Percentiles rank a stretch among this genome's conserved stretches.
Evolutionary conservation across 2,329 filamentous ascomycete genomes (phyloP).

Genomic region (Penicillium occitanis): DNA sequence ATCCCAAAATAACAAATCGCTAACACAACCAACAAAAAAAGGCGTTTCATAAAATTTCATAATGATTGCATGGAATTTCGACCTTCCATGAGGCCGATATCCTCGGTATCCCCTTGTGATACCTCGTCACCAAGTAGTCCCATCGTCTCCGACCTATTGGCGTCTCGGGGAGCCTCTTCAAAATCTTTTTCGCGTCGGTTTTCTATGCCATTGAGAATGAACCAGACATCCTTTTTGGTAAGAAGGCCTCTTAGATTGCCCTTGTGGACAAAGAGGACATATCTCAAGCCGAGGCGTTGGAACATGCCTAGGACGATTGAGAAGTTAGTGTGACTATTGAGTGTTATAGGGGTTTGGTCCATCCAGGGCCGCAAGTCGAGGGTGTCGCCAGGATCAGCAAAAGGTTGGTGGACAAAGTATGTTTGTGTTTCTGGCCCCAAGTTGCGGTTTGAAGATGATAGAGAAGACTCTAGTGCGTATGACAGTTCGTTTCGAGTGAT

Average conservation of each 20-base stretch:
- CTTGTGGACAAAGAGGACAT: slow-evolving; percentile 81
- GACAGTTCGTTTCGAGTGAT: slow-evolving; percentile 87
- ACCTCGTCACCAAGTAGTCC: slow-evolving; percentile 40
- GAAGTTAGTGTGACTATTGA: slow-evolving; percentile 73
- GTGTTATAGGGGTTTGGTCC: slow-evolving; percentile 95
- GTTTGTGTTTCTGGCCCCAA: slow-evolving; percentile 72
- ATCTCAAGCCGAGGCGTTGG: slow-evolving; percentile 86
- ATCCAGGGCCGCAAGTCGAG: slow-evolving; percentile 96
- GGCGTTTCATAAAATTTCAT: slow-evolving; percentile 20
- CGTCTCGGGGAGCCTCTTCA: slow-evolving; percentile 29
- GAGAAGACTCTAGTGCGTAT: slow-evolving; percentile 67
- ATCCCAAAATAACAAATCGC: slow-evolving; percentile 1
- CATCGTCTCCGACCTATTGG: slow-evolving; percentile 35
- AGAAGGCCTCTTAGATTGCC: slow-evolving; percentile 80
- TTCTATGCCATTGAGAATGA: slow-evolving; percentile 77
- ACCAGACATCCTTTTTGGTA: slow-evolving; percentile 98
- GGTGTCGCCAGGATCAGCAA: slow-evolving; percentile 72
- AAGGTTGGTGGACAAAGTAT: slow-evolving; percentile 79
- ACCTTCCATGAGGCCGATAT: slow-evolving; percentile 34
- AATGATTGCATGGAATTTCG: slow-evolving; percentile 30
- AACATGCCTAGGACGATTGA: slow-evolving; percentile 91
- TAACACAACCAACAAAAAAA: slow-evolving; percentile 4
- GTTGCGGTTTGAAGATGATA: slow-evolving; percentile 52
- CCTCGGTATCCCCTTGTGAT: slow-evolving; percentile 26
- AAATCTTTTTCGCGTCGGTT: slow-evolving; percentile 44